A percentile compares a stretch with the other conserved stretches of the same genome.
Evolutionary conservation across 1,284 basidiomycete genomes (phyloP).

Genomic region (Ustilago loliicola): DNA sequence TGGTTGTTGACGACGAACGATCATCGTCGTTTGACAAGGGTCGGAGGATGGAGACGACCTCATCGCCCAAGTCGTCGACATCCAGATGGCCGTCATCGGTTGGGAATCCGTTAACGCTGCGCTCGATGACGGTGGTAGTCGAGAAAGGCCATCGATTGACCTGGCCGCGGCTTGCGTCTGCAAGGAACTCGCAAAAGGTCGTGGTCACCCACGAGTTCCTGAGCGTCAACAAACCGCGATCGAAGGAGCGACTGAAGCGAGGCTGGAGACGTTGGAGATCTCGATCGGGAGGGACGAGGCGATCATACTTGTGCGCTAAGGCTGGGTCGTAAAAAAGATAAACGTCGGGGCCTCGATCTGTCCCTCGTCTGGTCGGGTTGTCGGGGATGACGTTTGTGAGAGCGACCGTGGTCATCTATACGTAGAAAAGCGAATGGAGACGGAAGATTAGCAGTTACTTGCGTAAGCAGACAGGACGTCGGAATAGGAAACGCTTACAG

Average conservation of each 20-base stretch:
- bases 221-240: not conserved
- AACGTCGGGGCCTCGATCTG: not conserved
- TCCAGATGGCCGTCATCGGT: not conserved
- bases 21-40: no score
- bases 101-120: not conserved
- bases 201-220: not conserved
- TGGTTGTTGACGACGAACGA: no score
- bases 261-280: not conserved
- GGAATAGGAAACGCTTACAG: no score
- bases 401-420: no score
- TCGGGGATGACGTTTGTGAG: no score
- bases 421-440: no score
- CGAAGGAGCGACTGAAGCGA: not conserved
- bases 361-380: no score
- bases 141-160: not conserved
- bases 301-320: not conserved
- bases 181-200: no score
- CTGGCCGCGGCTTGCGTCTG: not conserved
- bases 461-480: no score
- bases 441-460: no score
- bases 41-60: no score
- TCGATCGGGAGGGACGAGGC: not conserved
- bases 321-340: not conserved
- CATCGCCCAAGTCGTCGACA: not conserved
- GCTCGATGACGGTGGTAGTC: not conserved